Base-by-base conservation (phyloP, 1,284 basidiomycete species). In the Neotropicomus parvogracilis region DNA sequence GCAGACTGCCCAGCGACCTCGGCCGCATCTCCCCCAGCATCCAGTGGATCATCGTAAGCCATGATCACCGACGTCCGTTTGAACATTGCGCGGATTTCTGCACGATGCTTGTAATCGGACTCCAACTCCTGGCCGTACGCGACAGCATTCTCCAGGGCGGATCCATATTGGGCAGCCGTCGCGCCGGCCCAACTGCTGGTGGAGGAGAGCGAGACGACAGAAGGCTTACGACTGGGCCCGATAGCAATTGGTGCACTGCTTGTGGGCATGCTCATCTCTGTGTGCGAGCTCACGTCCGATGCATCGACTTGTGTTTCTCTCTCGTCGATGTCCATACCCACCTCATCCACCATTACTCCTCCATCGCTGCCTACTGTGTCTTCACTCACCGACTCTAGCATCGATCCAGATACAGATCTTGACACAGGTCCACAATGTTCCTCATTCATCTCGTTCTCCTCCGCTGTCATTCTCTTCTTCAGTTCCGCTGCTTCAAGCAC, bases 61-160 rank as follows among this genome's bases (percentile, higher is more conserved):
- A 91, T 77, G 41, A 92, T 80, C 32, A 84, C 80, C 52, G 89
- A 87, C 11, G 88, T 85, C 45, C 79, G 75, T 55, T 81, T 82
- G 60, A 89, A 78, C 45, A 87, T 71, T 14, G 75, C 70, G 40
- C 79, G 77, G 27, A 90, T 78, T 55, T 81, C 79, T 1, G 78
- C 70, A 17, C 85, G 75, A 59, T 89, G 81, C 29, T 78, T 79
- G 67, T 86, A 89, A 49, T 88, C 80, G 35, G 77, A 73, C 53
- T 83, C 78, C 52, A 91, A 67, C 12, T 70, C 65, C 59, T 85
- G 84, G 1, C 90, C 89, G 56, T 88, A 89, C 19, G 68, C 60
- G 46, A 92, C 75, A 0, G 88, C 84, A 16, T 68, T 72, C 53
- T 79, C 78, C 46, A 91, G 70, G 10, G 83, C 81, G 19, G 72